Conservation (phyloP, 345 rosid species). For the Trapa bicornis region DNA sequence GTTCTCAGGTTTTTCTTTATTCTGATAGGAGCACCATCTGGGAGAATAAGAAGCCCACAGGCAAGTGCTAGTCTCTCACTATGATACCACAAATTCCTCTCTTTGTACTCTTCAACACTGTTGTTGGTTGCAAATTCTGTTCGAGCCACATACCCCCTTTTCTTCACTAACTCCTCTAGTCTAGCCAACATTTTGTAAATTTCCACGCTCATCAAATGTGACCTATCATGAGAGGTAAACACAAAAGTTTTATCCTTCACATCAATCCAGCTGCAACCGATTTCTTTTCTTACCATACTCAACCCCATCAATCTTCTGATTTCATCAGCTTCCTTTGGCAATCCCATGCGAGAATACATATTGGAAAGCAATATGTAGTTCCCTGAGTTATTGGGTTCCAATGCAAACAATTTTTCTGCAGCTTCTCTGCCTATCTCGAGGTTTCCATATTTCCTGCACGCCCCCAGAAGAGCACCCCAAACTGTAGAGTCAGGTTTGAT, state of each 20-base stretch:
- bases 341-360: conserved; percentile 21
- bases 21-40: conserved; percentile 24
- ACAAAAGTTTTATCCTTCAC: conserved; percentile 19
- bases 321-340: conserved; percentile 28
- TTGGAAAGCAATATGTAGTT: conserved; percentile 26
- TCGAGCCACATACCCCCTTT: conserved; percentile 23
- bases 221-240: conserved; percentile 25
- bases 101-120: conserved; percentile 13
- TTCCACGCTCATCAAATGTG: conserved; percentile 18
- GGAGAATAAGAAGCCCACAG: conserved; percentile 22
- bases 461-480: conserved; percentile 36
- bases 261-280: conserved; percentile 35
- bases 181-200: conserved; percentile 21
- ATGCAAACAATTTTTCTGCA: conserved; percentile 27
- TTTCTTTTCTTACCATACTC: conserved; percentile 27
- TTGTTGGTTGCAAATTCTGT: conserved; percentile 18
- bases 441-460: conserved; percentile 24
- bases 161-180: conserved; percentile 23
- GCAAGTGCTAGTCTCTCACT: conserved; percentile 36
- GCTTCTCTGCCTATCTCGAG: conserved; percentile 26
- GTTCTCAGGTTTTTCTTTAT: conserved; percentile 30
- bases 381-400: conserved; percentile 30
- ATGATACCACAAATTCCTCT: conserved; percentile 31
- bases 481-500: conserved; percentile 20
- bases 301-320: conserved; percentile 28